A percentile compares a stretch with the other conserved stretches of the same genome.
These are phyloP conservation scores for Apiospora aurea DNA, from an alignment of 2,329 filamentous ascomycete genomes.

Conservation along the genomic window DNA sequence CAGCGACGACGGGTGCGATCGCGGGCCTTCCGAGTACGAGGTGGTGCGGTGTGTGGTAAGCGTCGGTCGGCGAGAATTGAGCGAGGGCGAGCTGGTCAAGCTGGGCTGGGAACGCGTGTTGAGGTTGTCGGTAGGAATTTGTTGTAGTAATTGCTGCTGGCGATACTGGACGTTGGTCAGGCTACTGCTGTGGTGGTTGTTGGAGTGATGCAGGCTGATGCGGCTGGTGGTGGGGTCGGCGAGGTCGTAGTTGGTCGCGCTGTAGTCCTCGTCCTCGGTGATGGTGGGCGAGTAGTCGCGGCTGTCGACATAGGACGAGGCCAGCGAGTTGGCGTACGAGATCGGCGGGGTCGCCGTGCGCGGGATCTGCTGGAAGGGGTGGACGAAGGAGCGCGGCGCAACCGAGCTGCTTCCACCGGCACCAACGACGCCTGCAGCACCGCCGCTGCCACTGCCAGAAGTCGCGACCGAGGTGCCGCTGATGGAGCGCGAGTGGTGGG, in stretches of 20 bases:
- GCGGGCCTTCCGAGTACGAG: slow-evolving; percentile 47
- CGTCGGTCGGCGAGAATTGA: slow-evolving; percentile 45
- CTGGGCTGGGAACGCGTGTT: slow-evolving; percentile 39
- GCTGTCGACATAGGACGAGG: slow-evolving; percentile 55
- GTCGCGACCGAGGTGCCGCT: slow-evolving; percentile 65
- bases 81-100: slow-evolving; percentile 37
- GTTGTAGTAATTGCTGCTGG: slow-evolving; percentile 21
- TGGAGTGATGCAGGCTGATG: slow-evolving; percentile 36
- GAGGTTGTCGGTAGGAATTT: slow-evolving; percentile 23
- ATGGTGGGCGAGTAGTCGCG: slow-evolving; percentile 65
- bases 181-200: slow-evolving; percentile 29
- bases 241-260: slow-evolving; percentile 27
- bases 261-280: slow-evolving; percentile 56
- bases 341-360: slow-evolving; percentile 66
- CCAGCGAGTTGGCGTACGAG: slow-evolving; percentile 63
- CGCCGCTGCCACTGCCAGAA: slow-evolving; percentile 53
- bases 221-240: slow-evolving; percentile 31
- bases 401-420: slow-evolving; percentile 29
- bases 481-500: slow-evolving; percentile 63
- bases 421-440: slow-evolving; percentile 25
- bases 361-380: slow-evolving; percentile 71
- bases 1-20: slow-evolving; percentile 40
- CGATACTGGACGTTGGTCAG: slow-evolving; percentile 32
- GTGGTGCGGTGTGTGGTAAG: slow-evolving; percentile 49
- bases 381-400: slow-evolving; percentile 57